Percentiles rank a stretch among this genome's conserved stretches.
These are phyloP conservation scores for Chaetomidium leptoderma DNA, from an alignment of 495 filamentous ascomycete species.

Conservation along the genomic window DNA sequence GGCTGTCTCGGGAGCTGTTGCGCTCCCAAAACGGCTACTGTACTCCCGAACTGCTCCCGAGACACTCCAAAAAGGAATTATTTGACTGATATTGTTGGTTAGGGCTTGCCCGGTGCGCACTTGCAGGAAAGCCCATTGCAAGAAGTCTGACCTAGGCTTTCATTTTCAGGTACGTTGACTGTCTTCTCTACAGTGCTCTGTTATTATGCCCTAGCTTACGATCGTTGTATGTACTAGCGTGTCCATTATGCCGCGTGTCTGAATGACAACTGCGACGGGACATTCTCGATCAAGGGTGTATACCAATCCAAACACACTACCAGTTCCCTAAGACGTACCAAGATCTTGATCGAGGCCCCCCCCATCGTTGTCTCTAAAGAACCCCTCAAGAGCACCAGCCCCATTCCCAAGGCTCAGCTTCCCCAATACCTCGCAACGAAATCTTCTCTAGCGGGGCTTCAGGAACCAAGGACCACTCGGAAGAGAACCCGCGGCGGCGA, in stretches of 20 bases:
- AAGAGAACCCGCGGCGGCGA: not conserved
- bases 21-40: too few relatives aligned
- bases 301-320: conserved; percentile 16
- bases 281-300: conserved; percentile 25
- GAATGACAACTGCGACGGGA: conserved; percentile 41
- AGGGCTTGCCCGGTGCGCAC: conserved; percentile 28
- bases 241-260: conserved; percentile 25
- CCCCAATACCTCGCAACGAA: not conserved
- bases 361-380: conserved; percentile 19
- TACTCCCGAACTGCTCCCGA: too few relatives aligned
- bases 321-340: conserved; percentile 15
- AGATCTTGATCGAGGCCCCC: conserved; percentile 9
- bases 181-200: not conserved
- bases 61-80: too few relatives aligned
- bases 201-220: not conserved
- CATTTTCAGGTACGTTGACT: conserved; percentile 26
- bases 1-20: too few relatives aligned
- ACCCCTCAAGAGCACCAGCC: not conserved
- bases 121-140: conserved; percentile 18
- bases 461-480: not conserved
- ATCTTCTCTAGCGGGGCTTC: not conserved
- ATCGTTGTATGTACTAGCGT: conserved; percentile 8
- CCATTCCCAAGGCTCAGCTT: conserved; percentile 1
- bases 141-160: conserved; percentile 16
- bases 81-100: too few relatives aligned